Conservation (phyloP, 129 eudicot genomes). For the Pittosporum tobira region DNA sequence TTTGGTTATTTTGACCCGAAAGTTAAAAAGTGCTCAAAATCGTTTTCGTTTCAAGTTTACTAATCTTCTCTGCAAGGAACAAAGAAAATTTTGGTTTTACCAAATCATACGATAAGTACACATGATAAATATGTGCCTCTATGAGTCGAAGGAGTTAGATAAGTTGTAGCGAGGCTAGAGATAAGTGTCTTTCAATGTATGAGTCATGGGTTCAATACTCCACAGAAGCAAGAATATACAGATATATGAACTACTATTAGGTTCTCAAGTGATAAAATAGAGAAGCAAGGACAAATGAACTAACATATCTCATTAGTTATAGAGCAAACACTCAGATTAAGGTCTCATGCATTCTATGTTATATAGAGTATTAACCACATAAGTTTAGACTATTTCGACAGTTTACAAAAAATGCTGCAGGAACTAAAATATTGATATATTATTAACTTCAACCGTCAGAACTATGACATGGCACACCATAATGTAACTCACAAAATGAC, state of each 20-base stretch:
- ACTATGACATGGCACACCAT: not conserved
- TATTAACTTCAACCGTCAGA: not conserved
- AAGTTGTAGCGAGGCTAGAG: not conserved
- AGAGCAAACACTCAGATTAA: not conserved
- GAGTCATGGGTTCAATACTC: not conserved
- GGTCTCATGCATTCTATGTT: not conserved
- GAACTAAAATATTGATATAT: not conserved
- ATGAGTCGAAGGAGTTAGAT: not conserved
- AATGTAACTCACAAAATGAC: not conserved
- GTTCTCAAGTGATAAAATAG: no score
- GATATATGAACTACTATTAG: no score
- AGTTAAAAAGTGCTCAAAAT: no score
- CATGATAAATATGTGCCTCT: not conserved
- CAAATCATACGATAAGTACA: not conserved
- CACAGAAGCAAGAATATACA: not conserved
- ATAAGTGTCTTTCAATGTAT: not conserved
- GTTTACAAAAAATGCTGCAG: not conserved
- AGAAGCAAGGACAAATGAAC: no score
- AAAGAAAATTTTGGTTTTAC: not conserved
- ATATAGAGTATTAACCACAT: not conserved
- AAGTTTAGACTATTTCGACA: not conserved
- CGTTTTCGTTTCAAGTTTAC: conserved; percentile 37
- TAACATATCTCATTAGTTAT: not conserved
- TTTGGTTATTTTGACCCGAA: no score
- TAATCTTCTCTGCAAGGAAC: conserved; percentile 41